Evolutionary conservation across 306 rosid species (phyloP).

Genomic region (Vicia sativa): DNA sequence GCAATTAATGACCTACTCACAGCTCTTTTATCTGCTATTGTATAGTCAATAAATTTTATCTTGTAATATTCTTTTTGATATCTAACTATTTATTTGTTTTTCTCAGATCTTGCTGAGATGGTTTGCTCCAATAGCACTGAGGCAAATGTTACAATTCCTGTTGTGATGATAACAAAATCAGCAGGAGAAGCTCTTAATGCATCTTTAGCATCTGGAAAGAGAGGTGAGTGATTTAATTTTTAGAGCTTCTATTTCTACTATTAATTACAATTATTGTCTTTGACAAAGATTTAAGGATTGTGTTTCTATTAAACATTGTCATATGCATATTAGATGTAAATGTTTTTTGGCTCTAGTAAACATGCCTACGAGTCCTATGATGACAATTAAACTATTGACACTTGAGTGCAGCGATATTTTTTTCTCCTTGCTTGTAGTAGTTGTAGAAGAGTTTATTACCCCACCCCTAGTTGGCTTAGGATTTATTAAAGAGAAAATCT

Average conservation of each 20-base stretch:
- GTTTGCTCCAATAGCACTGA: conserved; percentile 63
- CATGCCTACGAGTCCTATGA: background rate
- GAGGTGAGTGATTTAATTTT: conserved; percentile 55
- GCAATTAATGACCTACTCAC: conserved; percentile 14
- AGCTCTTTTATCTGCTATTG: conserved; percentile 9
- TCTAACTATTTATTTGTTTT: conserved; percentile 9
- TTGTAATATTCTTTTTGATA: conserved; percentile 1
- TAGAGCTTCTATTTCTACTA: conserved; percentile 30
- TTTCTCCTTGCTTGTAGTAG: conserved; percentile 24
- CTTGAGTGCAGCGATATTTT: background rate
- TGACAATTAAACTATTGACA: background rate
- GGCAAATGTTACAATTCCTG: conserved; percentile 72
- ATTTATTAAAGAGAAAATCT: background rate
- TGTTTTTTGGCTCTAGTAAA: background rate
- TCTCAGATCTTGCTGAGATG: conserved; percentile 80
- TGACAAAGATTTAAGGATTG: conserved; percentile 23
- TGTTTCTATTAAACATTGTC: background rate
- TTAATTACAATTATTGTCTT: conserved; percentile 8
- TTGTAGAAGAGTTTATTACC: conserved; percentile 3
- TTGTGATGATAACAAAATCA: conserved; percentile 74
- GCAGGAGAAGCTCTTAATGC: conserved; percentile 70
- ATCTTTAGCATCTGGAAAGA: conserved; percentile 56
- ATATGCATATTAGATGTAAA: conserved; percentile 18
- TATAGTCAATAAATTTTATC: background rate
- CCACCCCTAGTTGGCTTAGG: background rate